Base-by-base conservation (phyloP, 768 basidiomycete genomes). In the Boletus fagicola region DNA sequence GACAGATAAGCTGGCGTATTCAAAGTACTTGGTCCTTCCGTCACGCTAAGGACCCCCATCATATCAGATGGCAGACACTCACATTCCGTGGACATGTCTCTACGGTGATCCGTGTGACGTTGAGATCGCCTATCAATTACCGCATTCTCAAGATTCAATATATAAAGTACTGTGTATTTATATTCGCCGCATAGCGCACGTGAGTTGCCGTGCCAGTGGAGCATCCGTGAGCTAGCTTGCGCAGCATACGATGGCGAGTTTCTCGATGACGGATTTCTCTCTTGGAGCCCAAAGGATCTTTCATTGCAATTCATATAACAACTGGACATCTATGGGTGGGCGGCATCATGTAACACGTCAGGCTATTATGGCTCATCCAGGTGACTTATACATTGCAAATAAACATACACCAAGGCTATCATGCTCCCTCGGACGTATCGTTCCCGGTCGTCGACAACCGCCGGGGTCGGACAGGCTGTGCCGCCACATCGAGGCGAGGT, bases 21-120 rank as follows among this genome's bases (percentile, higher is more conserved):
- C 16, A 11, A 11, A 5, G 20, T 22, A 15, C 31, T n/a, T 33
- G 28, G 26, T 49, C 20, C 10, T 28, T 48, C 13, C n/a, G 31
- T 53, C 33, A 39, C 31, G 40, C 46, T 39, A 36, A 49, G 33
- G 22, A 20, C 30, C n/a, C 30, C 39, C 31, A 33, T 10, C 30
- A 8, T n/a, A 31, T 31, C 31, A 31, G 31, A 2, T 31, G 10
- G 11, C 22, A 49, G 40, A n/a, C 30, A 2, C 24, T 26, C n/a
- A 43, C 18, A 16, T 35, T 51, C 33, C 7, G 28, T 20, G 51
- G 38, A 46, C n/a, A 40, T 20, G 36, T 28, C 5, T 22, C 16
- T 5, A 16, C n/a, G 20, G n/a, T 40, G 39, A 53, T 57, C 51
- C 20, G 33, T 35, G 13, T 56, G 43, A 62, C 51, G 54, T 53